Conservation (phyloP, 2,329 filamentous ascomycete species). For the Helotiales sp. region DNA sequence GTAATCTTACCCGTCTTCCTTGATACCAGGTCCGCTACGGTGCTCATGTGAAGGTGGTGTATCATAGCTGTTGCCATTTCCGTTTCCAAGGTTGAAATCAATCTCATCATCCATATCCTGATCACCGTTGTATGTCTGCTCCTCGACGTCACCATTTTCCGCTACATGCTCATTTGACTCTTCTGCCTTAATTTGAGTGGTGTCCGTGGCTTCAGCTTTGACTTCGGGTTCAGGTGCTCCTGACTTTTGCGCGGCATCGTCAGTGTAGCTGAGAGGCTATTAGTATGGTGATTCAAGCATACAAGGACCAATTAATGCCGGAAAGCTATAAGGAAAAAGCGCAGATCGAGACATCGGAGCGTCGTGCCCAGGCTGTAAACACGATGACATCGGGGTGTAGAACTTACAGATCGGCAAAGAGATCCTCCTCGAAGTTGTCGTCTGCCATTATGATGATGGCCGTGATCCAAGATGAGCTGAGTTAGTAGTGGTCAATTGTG, state of each 20-base stretch:
- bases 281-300: neutral
- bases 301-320: neutral
- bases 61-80: slow-evolving; percentile 34
- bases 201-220: slow-evolving; percentile 32
- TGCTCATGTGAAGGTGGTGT: slow-evolving; percentile 34
- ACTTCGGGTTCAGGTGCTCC: slow-evolving; percentile 33
- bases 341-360: neutral
- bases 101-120: slow-evolving; percentile 57
- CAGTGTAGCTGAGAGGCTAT: slow-evolving; percentile 57
- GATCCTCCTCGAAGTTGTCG: slow-evolving; percentile 87
- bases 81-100: slow-evolving; percentile 55
- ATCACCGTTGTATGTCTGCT: slow-evolving; percentile 45
- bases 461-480: neutral
- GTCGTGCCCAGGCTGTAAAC: neutral
- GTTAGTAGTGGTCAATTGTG: neutral
- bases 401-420: slow-evolving; percentile 91
- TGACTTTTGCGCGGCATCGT: slow-evolving; percentile 52
- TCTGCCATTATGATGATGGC: slow-evolving; percentile 64
- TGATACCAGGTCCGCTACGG: slow-evolving; percentile 70
- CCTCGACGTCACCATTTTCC: slow-evolving; percentile 41
- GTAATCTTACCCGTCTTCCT: slow-evolving; percentile 86
- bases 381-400: neutral
- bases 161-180: slow-evolving; percentile 27
- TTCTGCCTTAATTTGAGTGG: slow-evolving; percentile 28
- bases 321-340: neutral